Evolutionary conservation across 805 yeast genomes (phyloP), one percentile per base, ranked within the genome.

Genomic region (Candida broadrunensis): DNA sequence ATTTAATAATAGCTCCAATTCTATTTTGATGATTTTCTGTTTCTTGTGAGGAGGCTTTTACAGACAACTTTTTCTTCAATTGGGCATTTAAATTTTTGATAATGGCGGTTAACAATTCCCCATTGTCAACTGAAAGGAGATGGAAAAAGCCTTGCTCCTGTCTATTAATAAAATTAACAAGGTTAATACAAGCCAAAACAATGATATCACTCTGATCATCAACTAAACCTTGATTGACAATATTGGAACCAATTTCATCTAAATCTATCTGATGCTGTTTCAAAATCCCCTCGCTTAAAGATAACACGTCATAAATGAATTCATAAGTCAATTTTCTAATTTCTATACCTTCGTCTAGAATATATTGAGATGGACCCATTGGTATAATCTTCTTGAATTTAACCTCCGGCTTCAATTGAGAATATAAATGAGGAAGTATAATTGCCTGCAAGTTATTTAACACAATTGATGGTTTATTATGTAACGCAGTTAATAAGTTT

Each of bases 281-380:
- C 13, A 54, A 39, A 14, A 45, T 49, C 3, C 50, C 56, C n/a
- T 51, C 50, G 34, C 57, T 61, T n/a, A 58, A 40, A 4, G 59
- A 56, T 11, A 65, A 56, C 3, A 84, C 57, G 7, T 86, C 73
- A 56, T 80, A 83, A 21, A 87, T 62, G 17, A 82, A 63, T 53
- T 87, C 95, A 57, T 82, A 85, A 5, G 85, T 71, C 29, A 84
- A 74, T 54, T 85, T 85, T 39, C 96, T 72, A 43, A 80, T 77
- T 44, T 81, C 88, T 30, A 85, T 67, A 0, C 89, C 93, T 48
- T 82, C 83, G 52, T 88, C 96, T 30, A 86, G 76, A 45, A 81
- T 80, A 55, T 86, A 90, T 55, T 85, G 86, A 68, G 84, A 87
- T 0, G 95, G 95, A 1, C 96, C 96, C 78, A 88, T 86, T 35